Base-by-base conservation (phyloP, 345 rosid genomes). In the Corchorus olitorius region DNA sequence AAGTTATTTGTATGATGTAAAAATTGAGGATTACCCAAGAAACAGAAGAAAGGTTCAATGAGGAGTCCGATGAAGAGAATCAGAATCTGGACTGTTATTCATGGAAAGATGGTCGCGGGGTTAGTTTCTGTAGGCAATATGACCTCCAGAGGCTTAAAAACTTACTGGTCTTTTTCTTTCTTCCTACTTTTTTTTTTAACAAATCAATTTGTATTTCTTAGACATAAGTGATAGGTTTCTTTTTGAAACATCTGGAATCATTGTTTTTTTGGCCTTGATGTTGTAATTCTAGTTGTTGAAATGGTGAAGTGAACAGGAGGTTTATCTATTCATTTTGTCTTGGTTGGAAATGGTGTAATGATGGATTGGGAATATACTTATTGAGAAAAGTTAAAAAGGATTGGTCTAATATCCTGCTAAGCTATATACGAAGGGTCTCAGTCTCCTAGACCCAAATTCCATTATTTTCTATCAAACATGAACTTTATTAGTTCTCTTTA, bases 241-340 rank as follows among this genome's bases (percentile, higher is more conserved):
- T 65, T 41, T 65, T 41, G 70, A n/a, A 50, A 41, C 8, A 41
- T 13, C 17, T 65, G 46, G 72, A 67, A 46, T 48, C n/a, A 13
- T 22, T 67, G 1, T 67, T 67, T 6, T 15, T 54, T 8, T 54
- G 58, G 20, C 2, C 7, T 2, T 17, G 59, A 54, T 17, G 22
- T 17, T n/a, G 48, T 45, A 45, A 6, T 9, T 5, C 10, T 45
- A 5, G 8, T 22, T 66, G 19, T 20, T 19, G 70, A 45, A 43
- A 65, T 65, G 33, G 70, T 65, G 50, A 65, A 65, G 43, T 65
- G 43, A 52, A 52, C 55, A 52, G 5, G n/a, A 5, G 55, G 7
- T 14, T 52, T 52, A 16, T 50, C 54, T 52, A 5, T 15, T 52
- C 43, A 39, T 39, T 4, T 27, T 27, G 27, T 27, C 27, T 27